Base-by-base conservation (phyloP, 305 asterid species). In the Fraxinus latifolia region DNA sequence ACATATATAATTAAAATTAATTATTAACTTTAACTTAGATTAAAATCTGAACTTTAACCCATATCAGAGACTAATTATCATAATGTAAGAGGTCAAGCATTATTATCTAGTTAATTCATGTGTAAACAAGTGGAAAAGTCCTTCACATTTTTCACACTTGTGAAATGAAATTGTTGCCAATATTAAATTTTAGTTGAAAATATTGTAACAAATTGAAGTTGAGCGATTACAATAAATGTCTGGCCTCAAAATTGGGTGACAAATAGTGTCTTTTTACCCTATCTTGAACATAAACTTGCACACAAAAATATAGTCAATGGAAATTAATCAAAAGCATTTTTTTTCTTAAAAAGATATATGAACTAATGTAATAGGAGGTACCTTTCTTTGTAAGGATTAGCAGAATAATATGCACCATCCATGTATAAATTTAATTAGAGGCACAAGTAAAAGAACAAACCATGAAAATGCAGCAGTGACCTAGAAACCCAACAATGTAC, bases 401-500 rank as follows among this genome's bases (percentile, higher is more conserved):
- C 65, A 53, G 33, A 25, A 23, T 25, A 62, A 21, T 25, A 62
- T 19, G 72, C 33, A 77, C 15, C 50, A 58, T 42, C 65, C 73
- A 14, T 47, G 58, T 50, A 50, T 74, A 29, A 82, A 15, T 47
- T 78, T 4, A 31, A 27, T 82, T 70, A 74, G 82, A 81, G 76
- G 32, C 39, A 72, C 15, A 80, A 62, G 37, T 55, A 77, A 73
- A 82, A 80, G 55, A 33, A 60, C 77, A 77, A 82, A 80, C 79
- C 86, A 73, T 47, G 86, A 85, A n/a, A 74, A 82, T 19, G 83
- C 85, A 72, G 9, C 83, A 79, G 75, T 74, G 75, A 76, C 83
- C 19, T 29, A 77, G 82, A 81, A 62, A 62, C 78, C 74, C 79
- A 85, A 75, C 82, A 70, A 85, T 76, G 84, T 82, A 77, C 82